Evolutionary conservation across 2,329 filamentous ascomycete genomes (phyloP), one percentile per base, ranked within the genome.

Genomic region (Diaporthe vaccinii): DNA sequence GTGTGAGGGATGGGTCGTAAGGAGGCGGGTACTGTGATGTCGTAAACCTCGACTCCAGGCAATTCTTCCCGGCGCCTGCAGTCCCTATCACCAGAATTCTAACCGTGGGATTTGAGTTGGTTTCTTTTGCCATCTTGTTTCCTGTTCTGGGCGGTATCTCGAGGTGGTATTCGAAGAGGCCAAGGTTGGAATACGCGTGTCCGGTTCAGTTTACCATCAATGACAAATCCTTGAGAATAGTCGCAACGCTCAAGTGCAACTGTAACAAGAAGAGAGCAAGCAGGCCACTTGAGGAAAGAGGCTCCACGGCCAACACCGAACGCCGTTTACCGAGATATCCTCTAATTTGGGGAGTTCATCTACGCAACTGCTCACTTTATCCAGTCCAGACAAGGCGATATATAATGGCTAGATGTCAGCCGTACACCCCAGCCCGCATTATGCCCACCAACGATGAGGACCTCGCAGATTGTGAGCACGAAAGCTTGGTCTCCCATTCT

Each of bases 31-130:
- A 82, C 12, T 77, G 79, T 53, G 75, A 78, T 3, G 80, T 82
- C 4, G 80, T 81, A 76, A 82, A 81, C 79, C 80, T 78, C 10
- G 80, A 82, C 71, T 82, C 81, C 8, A 82, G 77, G 44, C 80
- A 80, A 72, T 80, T 79, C 73, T 82, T 82, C 14, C 81, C 81
- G 9, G 81, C 80, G 5, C 80, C 80, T 3, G 78, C 68, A 1
- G 78, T 76, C 17, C 81, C 81, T 12, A 82, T 76, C 58, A 82
- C 73, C 20, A 82, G 71, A 53, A 82, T 80, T 53, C 80, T 76
- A 70, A 82, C 78, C 44, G 77, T 80, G 4, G 79, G 77, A 22
- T 79, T 78, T 36, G 71, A 31, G 9, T 22, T 62, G 39, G 71
- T 49, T 34, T 76, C 76, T n/a, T 76, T 76, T 31, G 72, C 46